Base-by-base conservation (phyloP, 441 rosid genomes). In the Cnidoscolus chayamansa region DNA sequence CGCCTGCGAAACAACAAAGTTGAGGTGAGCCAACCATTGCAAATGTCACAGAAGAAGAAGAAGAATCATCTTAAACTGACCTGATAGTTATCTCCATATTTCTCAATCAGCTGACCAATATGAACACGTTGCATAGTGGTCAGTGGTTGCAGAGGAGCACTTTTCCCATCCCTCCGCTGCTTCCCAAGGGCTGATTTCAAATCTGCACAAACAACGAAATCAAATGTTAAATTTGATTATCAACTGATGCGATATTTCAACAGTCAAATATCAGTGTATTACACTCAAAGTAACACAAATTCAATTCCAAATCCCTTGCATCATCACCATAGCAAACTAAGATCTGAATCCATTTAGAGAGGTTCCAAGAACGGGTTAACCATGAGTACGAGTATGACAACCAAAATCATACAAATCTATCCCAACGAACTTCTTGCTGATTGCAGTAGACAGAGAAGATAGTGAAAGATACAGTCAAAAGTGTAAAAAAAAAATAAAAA, bases 111-210 rank as follows among this genome's bases (percentile, higher is more conserved):
- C 20, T 78, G 86, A 17, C 90, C 56, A 0, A 88, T 57, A 78
- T 83, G 88, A 59, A 76, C 74, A 1, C 98, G 93, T 73, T 92
- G 99, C 81, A 88, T 88, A 3, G 82, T 80, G 13, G 96, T 95
- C 80, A 95, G 84, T 0, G 97, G 97, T 77, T 90, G 92, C 71
- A 79, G 75, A 73, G 89, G 87, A 3, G 92, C 91, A 61, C 82
- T 76, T 78, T 90, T 83, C 16, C 99, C 97, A 76, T 95, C 98
- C 76, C 79, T 91, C 59, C 96, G 79, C 76, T 89, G 89, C 86
- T 92, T 95, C 70, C 98, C 97, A 40, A 95, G 81, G 15, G 93
- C 97, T 10, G 89, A 81, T 85, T 90, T 92, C 75, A 94, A 82
- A 84, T 94, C 99, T 94, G 79, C 15, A 55, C 70, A n/a, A 35